Base-by-base conservation (phyloP, 73 alveolate genomes). In the Tetrahymena elliotti region DNA sequence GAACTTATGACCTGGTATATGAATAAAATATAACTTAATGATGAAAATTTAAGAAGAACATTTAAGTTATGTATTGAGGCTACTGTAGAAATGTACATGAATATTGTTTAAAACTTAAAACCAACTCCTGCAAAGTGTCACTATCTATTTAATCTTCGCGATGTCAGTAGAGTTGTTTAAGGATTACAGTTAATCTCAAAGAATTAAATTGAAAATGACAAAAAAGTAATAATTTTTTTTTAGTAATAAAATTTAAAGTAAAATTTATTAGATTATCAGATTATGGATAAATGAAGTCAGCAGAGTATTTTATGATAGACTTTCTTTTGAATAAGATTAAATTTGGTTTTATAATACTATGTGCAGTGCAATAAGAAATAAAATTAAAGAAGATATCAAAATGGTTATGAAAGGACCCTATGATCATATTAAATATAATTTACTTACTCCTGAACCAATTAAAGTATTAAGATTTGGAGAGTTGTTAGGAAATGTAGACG, bases 41-140 rank as follows among this genome's bases (percentile, higher is more conserved):
- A 94, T 84, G 94, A 39, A 36, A 93, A 82, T 12, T 22, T 53
- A 37, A 34, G 92, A 40, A 94, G 93, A 93, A 83, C 68, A 11
- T 94, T 94, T 97, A 84, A 98, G 95, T 96, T 97, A 97, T 95
- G 96, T 92, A 94, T 97, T 97, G 93, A 97, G 95, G 96, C 98
- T 93, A 93, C 99, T 95, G 83, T 98, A 96, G 97, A 98, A 98
- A 95, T 98, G 97, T 95, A 98, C 98, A 84, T 97, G 98, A 38
- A 98, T 35, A 94, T 95, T 88, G 94, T 96, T 53, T 96, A 97
- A 83, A 98, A 98, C 94, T 97, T 99, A 27, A 93, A 98, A 93
- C 99, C 99, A 11, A 98, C 99, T 13, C 99, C 99, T 12, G 98
- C 99, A 18, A 99, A 98, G 53, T 98, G 96, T n/a, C 93, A 93